Percentiles rank a stretch among this genome's conserved stretches.
Conservation (phyloP, 2,329 filamentous ascomycete genomes). For the Ophiostoma himal-ulmi region DNA sequence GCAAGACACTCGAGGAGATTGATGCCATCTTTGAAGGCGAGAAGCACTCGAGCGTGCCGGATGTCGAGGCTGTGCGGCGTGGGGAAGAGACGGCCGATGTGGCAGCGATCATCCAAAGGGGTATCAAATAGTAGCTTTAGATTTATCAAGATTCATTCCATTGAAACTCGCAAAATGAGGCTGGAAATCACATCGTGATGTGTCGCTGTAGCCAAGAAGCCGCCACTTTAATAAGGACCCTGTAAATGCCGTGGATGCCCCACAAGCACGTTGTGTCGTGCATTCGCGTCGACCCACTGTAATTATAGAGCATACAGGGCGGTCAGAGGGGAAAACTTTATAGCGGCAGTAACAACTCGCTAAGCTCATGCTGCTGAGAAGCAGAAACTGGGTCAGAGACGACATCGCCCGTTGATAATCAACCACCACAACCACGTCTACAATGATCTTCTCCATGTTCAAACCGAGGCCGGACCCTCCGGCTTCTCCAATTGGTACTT, state of each 20-base stretch:
- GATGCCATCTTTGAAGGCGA: slow-evolving; percentile 35
- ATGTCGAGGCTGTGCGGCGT: slow-evolving; percentile 29
- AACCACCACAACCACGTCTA: not conserved
- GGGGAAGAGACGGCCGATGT: slow-evolving; percentile 28
- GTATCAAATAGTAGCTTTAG: not conserved
- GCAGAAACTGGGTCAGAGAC: not conserved
- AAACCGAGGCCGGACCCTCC: slow-evolving; percentile 8
- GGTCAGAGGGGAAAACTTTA: slow-evolving; percentile 3
- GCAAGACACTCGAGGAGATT: slow-evolving; percentile 37
- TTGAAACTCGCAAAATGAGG: not conserved
- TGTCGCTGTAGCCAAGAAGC: not conserved
- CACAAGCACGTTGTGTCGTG: not conserved
- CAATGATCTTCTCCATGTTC: slow-evolving; percentile 16
- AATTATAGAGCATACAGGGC: not conserved
- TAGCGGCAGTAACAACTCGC: not conserved
- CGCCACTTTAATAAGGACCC: not conserved
- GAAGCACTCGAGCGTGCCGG: slow-evolving; percentile 32
- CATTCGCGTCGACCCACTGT: not conserved
- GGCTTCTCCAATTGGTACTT: not conserved
- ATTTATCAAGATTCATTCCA: not conserved
- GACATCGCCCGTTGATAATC: not conserved
- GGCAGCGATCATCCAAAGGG: slow-evolving; percentile 21
- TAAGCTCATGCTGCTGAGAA: not conserved
- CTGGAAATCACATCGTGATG: not conserved
- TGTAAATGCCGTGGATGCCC: not conserved